Evolutionary conservation across 192 early-diverging fungal species (phyloP).

Genomic region (Borealophlyctis nickersoniae): DNA sequence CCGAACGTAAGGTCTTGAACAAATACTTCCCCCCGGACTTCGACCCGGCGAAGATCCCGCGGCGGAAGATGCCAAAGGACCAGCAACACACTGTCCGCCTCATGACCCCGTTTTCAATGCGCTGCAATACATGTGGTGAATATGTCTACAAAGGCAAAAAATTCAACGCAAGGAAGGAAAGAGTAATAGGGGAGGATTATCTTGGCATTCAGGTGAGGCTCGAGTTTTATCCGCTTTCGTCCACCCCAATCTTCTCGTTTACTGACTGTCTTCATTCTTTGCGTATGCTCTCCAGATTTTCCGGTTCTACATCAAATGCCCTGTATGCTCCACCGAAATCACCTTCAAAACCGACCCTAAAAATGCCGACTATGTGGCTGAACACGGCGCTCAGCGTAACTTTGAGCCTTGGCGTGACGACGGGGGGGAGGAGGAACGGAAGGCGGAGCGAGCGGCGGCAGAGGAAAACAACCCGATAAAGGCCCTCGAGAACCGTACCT

Average conservation of each 20-base stretch:
- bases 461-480: conserved; percentile 94
- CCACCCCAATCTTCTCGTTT: not conserved
- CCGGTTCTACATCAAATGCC: conserved; percentile 78
- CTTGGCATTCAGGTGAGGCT: conserved; percentile 49
- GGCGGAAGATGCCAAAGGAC: conserved; percentile 76
- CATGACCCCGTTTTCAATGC: conserved; percentile 99
- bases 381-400: conserved; percentile 87
- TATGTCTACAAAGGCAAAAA: conserved; percentile 98
- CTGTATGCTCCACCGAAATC: conserved; percentile 92
- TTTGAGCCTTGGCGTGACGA: conserved; percentile 93
- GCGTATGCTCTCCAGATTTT: conserved; percentile 38
- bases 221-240: no score
- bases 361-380: conserved; percentile 91
- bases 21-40: conserved; percentile 97
- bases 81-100: conserved; percentile 94
- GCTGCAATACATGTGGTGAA: conserved; percentile 91
- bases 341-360: conserved; percentile 98
- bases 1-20: conserved; percentile 93
- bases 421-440: conserved; percentile 52
- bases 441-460: conserved; percentile 62
- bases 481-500: conserved; percentile 90
- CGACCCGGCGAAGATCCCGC: conserved; percentile 89
- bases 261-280: not conserved
- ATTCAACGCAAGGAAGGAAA: conserved; percentile 96
- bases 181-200: conserved; percentile 47